Evolutionary conservation across 495 filamentous ascomycete genomes (phyloP), one percentile per base, ranked within the genome.

Genomic region (Xylaria sp.): DNA sequence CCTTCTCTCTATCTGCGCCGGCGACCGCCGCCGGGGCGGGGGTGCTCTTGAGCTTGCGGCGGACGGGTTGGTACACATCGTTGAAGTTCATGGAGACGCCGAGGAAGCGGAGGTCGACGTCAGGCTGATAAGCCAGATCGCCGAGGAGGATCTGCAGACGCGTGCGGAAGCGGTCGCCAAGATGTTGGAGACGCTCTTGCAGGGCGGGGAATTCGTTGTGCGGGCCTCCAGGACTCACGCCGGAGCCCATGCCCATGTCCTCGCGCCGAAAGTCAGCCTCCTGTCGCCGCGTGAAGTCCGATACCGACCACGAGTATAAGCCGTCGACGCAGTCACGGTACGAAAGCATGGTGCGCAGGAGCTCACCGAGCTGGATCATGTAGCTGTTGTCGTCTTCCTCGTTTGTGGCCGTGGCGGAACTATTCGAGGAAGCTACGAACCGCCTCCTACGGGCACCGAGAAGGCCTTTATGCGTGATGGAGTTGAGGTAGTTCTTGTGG

Each of bases 1-100:
- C 70, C 44, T 67, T 72, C 24, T 72, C 73, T 57, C 48, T 64
- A 12, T 70, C 68, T 19, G 59, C 24, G 24, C 33, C 59, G 11
- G 33, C 33, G 19, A 67, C 31, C 14, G 69, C 44, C 37, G 73
- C 1, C 31, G 74, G 58, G 0, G 72, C 73, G 1, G 76, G 65
- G n/a, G 77, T 74, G 14, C 52, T 43, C 72, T 82, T 83, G 52
- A 83, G 79, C 79, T 90, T 87, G 80, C 89, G 84, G 69, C 89
- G 86, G 55, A 88, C 86, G 4, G 92, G 91, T 79, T 91, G 86
- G 81, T 98, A 98, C 9, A 97, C 93, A 80, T 98, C 95, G 80
- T 99, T 99, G 78, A 99, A 99, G 78, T 98, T 99, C 93, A 99
- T 97, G 26, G 95, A 92, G 59, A 97, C 93, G 12, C 92, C 97